phyloP scores from a whole-genome alignment of 495 filamentous ascomycete species.

The Tuber indicum region DNA sequence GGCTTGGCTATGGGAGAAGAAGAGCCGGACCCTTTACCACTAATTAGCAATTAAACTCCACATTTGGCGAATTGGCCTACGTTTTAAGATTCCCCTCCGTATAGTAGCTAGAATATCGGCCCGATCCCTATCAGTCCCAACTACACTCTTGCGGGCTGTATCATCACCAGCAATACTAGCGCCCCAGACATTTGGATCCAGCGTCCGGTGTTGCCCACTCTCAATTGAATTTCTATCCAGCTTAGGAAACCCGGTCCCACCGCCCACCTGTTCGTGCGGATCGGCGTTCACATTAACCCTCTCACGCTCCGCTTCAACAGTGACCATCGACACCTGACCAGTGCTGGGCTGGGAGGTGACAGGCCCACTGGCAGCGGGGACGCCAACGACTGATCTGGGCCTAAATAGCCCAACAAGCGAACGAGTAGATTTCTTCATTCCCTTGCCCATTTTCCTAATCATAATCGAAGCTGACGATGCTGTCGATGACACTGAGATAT shows the following conservation, averaged over 20 bases:
- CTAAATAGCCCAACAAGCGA: conserved; percentile 92
- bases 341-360: conserved; percentile 58
- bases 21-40: conserved; percentile 56
- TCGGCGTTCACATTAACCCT: conserved; percentile 73
- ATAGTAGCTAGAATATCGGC: conserved; percentile 85
- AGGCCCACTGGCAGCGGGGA: conserved; percentile 59
- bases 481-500: conserved; percentile 92
- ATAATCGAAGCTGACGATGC: conserved; percentile 97
- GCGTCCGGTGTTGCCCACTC: conserved; percentile 43
- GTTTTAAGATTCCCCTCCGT: conserved; percentile 90
- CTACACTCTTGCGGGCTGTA: conserved; percentile 71
- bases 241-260: conserved; percentile 79
- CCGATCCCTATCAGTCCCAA: conserved; percentile 83
- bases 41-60: conserved; percentile 4
- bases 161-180: conserved; percentile 54
- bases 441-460: conserved; percentile 98
- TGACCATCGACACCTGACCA: conserved; percentile 86
- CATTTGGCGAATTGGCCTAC: conserved; percentile 51
- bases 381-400: conserved; percentile 82
- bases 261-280: conserved; percentile 59
- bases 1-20: conserved; percentile 61
- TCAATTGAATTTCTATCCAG: conserved; percentile 76
- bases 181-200: conserved; percentile 46
- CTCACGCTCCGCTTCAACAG: conserved; percentile 85
- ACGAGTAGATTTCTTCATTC: conserved; percentile 84